Conservation (phyloP, 2,329 filamentous ascomycete genomes). For the Epichloe sp. region DNA sequence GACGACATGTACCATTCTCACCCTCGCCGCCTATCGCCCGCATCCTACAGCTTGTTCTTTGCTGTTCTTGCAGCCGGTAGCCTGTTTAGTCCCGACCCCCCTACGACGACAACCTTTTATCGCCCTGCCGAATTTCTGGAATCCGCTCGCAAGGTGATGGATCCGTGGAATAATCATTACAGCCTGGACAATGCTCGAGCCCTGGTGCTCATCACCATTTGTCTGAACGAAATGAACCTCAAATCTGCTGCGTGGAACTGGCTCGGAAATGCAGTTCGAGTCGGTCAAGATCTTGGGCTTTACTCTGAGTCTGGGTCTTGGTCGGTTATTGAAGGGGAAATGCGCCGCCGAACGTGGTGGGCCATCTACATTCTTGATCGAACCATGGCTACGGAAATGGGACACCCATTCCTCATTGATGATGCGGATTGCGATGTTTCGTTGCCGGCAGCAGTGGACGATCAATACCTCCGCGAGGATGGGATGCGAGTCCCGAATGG, state of each 20-base stretch:
- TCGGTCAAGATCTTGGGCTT: conserved; percentile 72
- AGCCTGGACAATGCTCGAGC: conserved; percentile 63
- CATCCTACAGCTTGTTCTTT: conserved; percentile 73
- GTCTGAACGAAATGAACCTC: conserved; percentile 73
- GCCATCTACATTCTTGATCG: conserved; percentile 82
- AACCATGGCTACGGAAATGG: conserved; percentile 65
- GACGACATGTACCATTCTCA: conserved; percentile 63
- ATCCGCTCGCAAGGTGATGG: conserved; percentile 53
- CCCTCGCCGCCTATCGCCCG: conserved; percentile 42
- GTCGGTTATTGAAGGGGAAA: conserved; percentile 67
- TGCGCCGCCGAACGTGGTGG: conserved; percentile 87
- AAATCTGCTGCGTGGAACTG: conserved; percentile 78
- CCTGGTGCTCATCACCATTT: conserved; percentile 62
- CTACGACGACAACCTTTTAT: conserved; percentile 38
- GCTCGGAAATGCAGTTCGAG: conserved; percentile 66
- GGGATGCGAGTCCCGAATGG: conserved; percentile 39
- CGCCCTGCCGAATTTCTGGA: conserved; percentile 55
- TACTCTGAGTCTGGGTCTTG: conserved; percentile 63
- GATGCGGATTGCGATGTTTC: conserved; percentile 79
- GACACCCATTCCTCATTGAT: conserved; percentile 68
- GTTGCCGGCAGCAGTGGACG: conserved; percentile 68
- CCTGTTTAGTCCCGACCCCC: conserved; percentile 46
- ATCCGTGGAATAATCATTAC: conserved; percentile 71
- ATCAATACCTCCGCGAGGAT: conserved; percentile 56
- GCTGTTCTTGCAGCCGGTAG: conserved; percentile 72